These are phyloP conservation scores for Trametes polyzona DNA, from an alignment of 1,284 basidiomycete species.

Conservation along the genomic window DNA sequence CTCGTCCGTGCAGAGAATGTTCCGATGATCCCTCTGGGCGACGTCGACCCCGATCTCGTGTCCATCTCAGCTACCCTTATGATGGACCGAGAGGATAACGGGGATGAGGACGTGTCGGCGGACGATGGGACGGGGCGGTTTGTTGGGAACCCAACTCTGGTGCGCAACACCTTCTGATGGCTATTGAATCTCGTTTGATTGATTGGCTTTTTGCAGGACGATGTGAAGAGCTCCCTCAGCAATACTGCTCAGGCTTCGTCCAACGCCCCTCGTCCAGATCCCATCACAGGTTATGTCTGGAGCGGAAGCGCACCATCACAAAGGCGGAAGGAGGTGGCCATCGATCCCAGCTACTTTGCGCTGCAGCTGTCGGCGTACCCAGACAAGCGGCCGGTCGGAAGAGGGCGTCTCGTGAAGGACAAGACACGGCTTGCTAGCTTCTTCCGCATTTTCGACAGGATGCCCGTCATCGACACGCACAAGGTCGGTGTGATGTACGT, in stretches of 20 bases:
- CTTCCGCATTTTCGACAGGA: conserved; percentile 79
- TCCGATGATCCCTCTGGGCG: conserved; percentile 81
- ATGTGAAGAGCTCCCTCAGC: conserved; percentile 20
- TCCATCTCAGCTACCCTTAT: conserved; percentile 75
- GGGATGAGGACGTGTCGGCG: not conserved
- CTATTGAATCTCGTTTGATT: conserved; percentile 20
- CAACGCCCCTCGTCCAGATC: conserved; percentile 45
- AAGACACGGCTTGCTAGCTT: conserved; percentile 54
- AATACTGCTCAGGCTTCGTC: conserved; percentile 10
- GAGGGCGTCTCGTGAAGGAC: conserved; percentile 58
- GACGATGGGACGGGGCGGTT: conserved; percentile 6
- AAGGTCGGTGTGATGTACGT: conserved; percentile 98
- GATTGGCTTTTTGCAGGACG: conserved; percentile 14
- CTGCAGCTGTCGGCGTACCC: conserved; percentile 89
- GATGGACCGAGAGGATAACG: conserved; percentile 56
- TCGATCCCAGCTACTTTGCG: conserved; percentile 89
- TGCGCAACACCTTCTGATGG: not conserved
- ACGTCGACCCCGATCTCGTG: conserved; percentile 77
- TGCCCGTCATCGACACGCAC: conserved; percentile 97
- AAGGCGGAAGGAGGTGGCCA: conserved; percentile 79
- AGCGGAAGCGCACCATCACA: conserved; percentile 83
- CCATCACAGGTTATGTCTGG: conserved; percentile 85
- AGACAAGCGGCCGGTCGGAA: conserved; percentile 41
- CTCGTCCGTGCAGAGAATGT: conserved; percentile 93
- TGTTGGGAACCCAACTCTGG: conserved; percentile 7